These are phyloP conservation scores for Stemphylium lycopersici DNA, from an alignment of 2,329 filamentous ascomycete species.

Conservation along the genomic window DNA sequence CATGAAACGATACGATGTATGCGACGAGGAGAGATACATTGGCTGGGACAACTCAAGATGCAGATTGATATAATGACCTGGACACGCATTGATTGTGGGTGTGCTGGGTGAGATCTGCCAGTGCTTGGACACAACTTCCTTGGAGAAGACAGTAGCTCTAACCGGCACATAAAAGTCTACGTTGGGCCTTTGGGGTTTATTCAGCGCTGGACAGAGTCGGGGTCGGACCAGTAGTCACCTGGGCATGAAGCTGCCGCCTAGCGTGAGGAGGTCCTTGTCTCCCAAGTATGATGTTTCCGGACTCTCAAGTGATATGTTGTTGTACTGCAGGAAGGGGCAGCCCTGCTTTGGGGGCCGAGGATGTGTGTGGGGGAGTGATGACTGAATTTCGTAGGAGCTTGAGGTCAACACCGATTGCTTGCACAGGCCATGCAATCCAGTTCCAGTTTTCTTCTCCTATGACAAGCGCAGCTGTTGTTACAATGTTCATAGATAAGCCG, in stretches of 20 bases:
- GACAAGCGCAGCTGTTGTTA: slow-evolving; percentile 30
- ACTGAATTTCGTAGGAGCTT: slow-evolving; percentile 14
- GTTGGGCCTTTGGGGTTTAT: not conserved
- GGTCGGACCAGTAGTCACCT: not conserved
- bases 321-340: not conserved
- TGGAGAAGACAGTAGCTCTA: not conserved
- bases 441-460: slow-evolving; percentile 29
- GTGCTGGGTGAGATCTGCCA: not conserved
- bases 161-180: not conserved
- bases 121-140: not conserved
- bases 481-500: slow-evolving; percentile 22
- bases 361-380: not conserved
- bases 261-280: not conserved
- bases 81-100: not conserved
- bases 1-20: not conserved
- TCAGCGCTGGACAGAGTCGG: not conserved
- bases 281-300: not conserved
- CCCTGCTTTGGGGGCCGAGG: not conserved
- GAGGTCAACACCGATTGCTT: slow-evolving; percentile 24
- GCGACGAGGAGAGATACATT: not conserved
- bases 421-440: slow-evolving; percentile 35
- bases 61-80: not conserved
- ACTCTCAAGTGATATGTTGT: not conserved
- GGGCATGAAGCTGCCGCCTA: not conserved
- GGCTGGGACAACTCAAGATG: not conserved